Conservation (phyloP, 2,329 filamentous ascomycete genomes). For the Camillea tinctor region DNA sequence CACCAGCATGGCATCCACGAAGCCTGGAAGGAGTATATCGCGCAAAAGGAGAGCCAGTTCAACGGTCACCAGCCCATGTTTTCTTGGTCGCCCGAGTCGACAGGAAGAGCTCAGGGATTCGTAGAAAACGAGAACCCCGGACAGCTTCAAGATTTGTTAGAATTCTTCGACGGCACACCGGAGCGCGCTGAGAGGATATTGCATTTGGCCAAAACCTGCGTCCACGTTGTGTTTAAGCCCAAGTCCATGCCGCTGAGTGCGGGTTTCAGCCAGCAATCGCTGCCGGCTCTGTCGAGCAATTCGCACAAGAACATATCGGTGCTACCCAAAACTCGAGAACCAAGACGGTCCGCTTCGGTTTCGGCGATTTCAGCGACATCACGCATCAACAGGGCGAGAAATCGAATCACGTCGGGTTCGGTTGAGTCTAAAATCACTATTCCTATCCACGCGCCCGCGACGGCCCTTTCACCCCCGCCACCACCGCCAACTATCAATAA, state of each 20-base stretch:
- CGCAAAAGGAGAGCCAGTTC: slow-evolving; percentile 44
- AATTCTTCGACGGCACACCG: slow-evolving; percentile 60
- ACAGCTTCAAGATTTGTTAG: slow-evolving; percentile 62
- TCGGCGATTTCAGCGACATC: slow-evolving; percentile 25
- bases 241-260: slow-evolving; percentile 21
- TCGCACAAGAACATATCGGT: slow-evolving; percentile 21
- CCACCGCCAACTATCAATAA: slow-evolving; percentile 13
- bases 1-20: slow-evolving; percentile 62
- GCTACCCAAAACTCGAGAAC: slow-evolving; percentile 15
- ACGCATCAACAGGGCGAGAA: slow-evolving; percentile 12
- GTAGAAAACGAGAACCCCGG: slow-evolving; percentile 62
- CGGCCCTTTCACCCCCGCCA: slow-evolving; percentile 4
- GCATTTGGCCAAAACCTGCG: slow-evolving; percentile 48
- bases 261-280: slow-evolving; percentile 7
- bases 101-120: slow-evolving; percentile 56
- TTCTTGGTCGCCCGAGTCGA: slow-evolving; percentile 58
- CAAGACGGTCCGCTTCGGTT: slow-evolving; percentile 25
- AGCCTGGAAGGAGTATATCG: slow-evolving; percentile 59
- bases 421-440: slow-evolving; percentile 13
- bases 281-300: slow-evolving; percentile 10
- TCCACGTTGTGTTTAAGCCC: slow-evolving; percentile 32
- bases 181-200: slow-evolving; percentile 58
- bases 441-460: slow-evolving; percentile 9
- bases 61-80: slow-evolving; percentile 54
- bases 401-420: slow-evolving; percentile 11